These are phyloP conservation scores for Stachybotrys chlorohalonatus DNA, from an alignment of 2,329 filamentous ascomycete species.

Conservation along the genomic window DNA sequence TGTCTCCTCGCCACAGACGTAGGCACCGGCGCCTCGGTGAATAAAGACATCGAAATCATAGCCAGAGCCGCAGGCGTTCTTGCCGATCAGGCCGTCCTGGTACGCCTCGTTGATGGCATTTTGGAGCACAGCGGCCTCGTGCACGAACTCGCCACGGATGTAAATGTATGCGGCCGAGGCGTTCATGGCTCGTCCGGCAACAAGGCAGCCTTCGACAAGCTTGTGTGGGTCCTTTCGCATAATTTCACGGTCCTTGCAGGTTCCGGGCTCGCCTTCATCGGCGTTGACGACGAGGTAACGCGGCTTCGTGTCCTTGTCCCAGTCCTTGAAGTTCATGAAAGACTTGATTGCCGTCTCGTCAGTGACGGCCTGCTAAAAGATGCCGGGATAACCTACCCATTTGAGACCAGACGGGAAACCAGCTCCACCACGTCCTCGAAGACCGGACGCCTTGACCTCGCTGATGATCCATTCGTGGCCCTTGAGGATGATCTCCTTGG, in stretches of 20 bases:
- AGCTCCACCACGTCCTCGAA: conserved; percentile 91
- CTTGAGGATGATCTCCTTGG: conserved; percentile 95
- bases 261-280: conserved; percentile 96
- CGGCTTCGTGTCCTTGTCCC: conserved; percentile 95
- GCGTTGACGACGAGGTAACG: conserved; percentile 97
- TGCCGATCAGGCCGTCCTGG: conserved; percentile 86
- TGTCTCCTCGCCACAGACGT: conserved; percentile 97
- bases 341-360: conserved; percentile 47
- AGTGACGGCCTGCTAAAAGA: conserved; percentile 2
- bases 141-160: conserved; percentile 96
- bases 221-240: conserved; percentile 99
- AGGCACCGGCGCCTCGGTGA: conserved; percentile 94
- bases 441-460: conserved; percentile 92
- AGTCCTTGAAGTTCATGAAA: conserved; percentile 99
- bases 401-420: conserved; percentile 97
- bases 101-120: conserved; percentile 97
- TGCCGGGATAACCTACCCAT: conserved; percentile 61
- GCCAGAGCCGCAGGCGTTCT: conserved; percentile 93
- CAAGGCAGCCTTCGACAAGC: conserved; percentile 91
- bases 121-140: conserved; percentile 90
- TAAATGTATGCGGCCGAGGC: conserved; percentile 98
- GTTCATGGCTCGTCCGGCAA: conserved; percentile 97
- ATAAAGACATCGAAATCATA: conserved; percentile 98
- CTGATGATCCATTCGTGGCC: conserved; percentile 98
- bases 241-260: conserved; percentile 98